Conservation (phyloP, 352 stramenopile genomes). For the Albugo laibachii region DNA sequence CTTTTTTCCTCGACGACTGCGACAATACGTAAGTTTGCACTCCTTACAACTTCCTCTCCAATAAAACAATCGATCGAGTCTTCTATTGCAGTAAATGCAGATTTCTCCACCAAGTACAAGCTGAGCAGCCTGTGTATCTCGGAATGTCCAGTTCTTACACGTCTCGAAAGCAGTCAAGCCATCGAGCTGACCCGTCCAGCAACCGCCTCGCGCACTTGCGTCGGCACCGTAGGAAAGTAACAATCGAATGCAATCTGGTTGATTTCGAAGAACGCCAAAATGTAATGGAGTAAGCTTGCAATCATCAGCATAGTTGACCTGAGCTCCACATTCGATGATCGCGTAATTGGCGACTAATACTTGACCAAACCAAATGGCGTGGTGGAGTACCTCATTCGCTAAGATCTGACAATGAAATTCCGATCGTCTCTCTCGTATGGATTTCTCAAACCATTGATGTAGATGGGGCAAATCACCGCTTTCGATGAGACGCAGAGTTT, state of each 20-base stretch:
- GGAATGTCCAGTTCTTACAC: slow-evolving; percentile 32
- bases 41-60: slow-evolving; percentile 24
- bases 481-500: slow-evolving; percentile 20
- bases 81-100: slow-evolving; percentile 62
- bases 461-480: slow-evolving; percentile 17
- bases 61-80: slow-evolving; percentile 38
- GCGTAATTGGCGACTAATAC: slow-evolving; percentile 34
- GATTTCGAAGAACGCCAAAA: slow-evolving; percentile 55
- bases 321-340: slow-evolving; percentile 31
- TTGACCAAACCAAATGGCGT: slow-evolving; percentile 46
- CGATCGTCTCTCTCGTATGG: slow-evolving; percentile 8
- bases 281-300: slow-evolving; percentile 47
- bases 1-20: background rate
- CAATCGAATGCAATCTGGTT: slow-evolving; percentile 50
- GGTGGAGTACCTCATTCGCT: slow-evolving; percentile 61
- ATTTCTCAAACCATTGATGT: slow-evolving; percentile 24
- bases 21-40: slow-evolving; percentile 39
- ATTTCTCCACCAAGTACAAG: slow-evolving; percentile 50
- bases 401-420: slow-evolving; percentile 18
- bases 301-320: slow-evolving; percentile 58
- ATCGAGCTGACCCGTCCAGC: slow-evolving; percentile 13
- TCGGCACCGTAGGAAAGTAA: slow-evolving; percentile 34
- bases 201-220: slow-evolving; percentile 11
- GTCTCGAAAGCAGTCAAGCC: slow-evolving; percentile 35
- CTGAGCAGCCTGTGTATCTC: slow-evolving; percentile 36